These are phyloP conservation scores for Castanea sativa DNA, from an alignment of 306 rosid genomes.

Conservation along the genomic window DNA sequence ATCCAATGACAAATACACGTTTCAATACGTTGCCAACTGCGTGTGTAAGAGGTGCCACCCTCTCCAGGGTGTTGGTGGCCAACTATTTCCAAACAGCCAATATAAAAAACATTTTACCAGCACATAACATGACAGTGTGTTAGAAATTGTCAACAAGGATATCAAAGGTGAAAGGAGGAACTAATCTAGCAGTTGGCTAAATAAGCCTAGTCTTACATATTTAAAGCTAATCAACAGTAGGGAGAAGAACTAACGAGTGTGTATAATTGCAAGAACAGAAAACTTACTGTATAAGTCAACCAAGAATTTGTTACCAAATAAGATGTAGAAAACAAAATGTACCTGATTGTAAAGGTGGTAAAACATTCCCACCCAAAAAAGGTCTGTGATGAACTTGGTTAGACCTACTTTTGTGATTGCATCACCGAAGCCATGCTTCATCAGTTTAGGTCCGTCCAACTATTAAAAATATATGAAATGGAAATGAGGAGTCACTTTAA, in stretches of 20 bases:
- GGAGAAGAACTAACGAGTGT: not conserved
- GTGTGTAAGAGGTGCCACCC: slow-evolving; percentile 98
- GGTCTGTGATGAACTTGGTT: slow-evolving; percentile 77
- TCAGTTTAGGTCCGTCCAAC: slow-evolving; percentile 84
- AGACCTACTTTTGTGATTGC: slow-evolving; percentile 88
- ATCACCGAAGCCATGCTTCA: slow-evolving; percentile 73
- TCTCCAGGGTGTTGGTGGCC: slow-evolving; percentile 94
- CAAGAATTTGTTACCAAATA: not conserved
- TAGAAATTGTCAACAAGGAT: not conserved
- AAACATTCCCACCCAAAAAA: slow-evolving; percentile 95
- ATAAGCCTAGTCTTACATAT: not conserved
- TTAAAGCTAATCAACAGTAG: not conserved
- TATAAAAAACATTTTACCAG: not conserved
- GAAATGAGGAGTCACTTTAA: not conserved
- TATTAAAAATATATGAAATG: slow-evolving; percentile 27
- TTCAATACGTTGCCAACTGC: slow-evolving; percentile 97
- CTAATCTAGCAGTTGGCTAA: not conserved
- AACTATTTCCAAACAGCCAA: slow-evolving; percentile 41
- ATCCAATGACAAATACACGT: slow-evolving; percentile 95
- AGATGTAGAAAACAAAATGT: not conserved
- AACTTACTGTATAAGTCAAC: not conserved
- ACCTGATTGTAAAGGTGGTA: slow-evolving; percentile 99
- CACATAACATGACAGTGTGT: not conserved
- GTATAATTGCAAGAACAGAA: not conserved
- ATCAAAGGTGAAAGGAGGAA: not conserved